Evolutionary conservation across 2,329 filamentous ascomycete genomes (phyloP), one percentile per base, ranked within the genome.

Genomic region (Arthrinium phaeospermum): DNA sequence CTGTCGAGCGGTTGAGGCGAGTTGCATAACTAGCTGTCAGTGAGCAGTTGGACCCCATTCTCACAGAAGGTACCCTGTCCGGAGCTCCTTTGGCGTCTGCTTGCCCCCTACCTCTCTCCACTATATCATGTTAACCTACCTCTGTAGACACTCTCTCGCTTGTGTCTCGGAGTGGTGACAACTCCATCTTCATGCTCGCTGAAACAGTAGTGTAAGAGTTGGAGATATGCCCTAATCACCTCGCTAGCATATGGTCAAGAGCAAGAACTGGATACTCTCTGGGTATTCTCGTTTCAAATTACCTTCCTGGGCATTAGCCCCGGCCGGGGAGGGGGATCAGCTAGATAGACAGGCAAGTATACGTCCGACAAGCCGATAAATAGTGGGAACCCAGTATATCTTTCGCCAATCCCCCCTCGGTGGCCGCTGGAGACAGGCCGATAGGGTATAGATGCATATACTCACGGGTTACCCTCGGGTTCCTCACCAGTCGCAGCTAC

Each of bases 261-360:
- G 30, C n/a, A 64, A 10, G 6, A 22, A 61, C 34, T 41, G 57
- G 57, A 64, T n/a, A 61, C 30, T 37, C 53, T 61, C 53, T 61
- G 57, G 4, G n/a, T 41, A 41, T 37, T 22, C 16, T 61, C 57
- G 57, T 64, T 64, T 64, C 34, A 64, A 64, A 64, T 41, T 64
- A 41, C 57, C 57, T 64, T 61, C 16, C 53, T 61, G 53, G 53
- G 53, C 19, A 61, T 61, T 22, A 37, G 30, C 27, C 30, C 53
- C 53, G 53, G 53, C 53, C 30, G 27, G 53, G 16, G 27, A 16
- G 47, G 14, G n/a, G 49, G 49, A n/a, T n/a, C n/a, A 27, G 49
- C 14, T 30, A 30, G 6, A 51, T 30, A 19, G 6, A 37, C 37
- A 41, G 37, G 27, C 22, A 61, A 27, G 30, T 10, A 30, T 61